phyloP scores from a whole-genome alignment of 495 filamentous ascomycete genomes.

The Penicillium samsonianum region DNA sequence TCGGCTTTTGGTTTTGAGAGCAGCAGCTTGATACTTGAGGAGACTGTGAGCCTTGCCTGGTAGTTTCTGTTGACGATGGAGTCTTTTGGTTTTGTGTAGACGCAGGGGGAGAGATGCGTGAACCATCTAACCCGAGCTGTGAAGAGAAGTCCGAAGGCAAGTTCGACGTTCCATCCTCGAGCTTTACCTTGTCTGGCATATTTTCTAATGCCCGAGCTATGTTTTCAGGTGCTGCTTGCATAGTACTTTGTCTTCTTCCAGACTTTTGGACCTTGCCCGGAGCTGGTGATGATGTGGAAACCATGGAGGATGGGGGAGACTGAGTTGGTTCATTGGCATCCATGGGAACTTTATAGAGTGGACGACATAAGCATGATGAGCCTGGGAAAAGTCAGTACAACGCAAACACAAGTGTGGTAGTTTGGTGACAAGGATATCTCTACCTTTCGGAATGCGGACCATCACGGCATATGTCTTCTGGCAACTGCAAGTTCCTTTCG shows the following conservation, averaged over 20 bases:
- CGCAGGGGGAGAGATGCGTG: neutral
- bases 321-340: conserved; percentile 20
- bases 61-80: neutral
- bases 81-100: neutral
- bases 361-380: conserved; percentile 43
- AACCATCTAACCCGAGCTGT: conserved; percentile 11
- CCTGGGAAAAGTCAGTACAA: conserved; percentile 23
- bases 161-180: conserved; percentile 24
- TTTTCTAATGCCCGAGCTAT: conserved; percentile 31
- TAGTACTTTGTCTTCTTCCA: conserved; percentile 27
- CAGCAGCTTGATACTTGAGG: conserved; percentile 28
- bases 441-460: conserved; percentile 54
- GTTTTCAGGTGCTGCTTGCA: conserved; percentile 32
- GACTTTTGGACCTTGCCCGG: conserved; percentile 32
- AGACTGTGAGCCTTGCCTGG: conserved; percentile 3
- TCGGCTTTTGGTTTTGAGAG: conserved; percentile 32
- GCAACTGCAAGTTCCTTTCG: conserved; percentile 61
- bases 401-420: conserved; percentile 3
- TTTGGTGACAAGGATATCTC: conserved; percentile 1
- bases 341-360: conserved; percentile 42
- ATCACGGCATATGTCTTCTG: conserved; percentile 53
- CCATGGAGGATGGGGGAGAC: conserved; percentile 13
- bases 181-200: conserved; percentile 25
- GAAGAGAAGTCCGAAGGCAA: conserved; percentile 12
- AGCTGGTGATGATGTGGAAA: conserved; percentile 17